A percentile compares a stretch with the other conserved stretches of the same genome.
Evolutionary conservation across 345 rosid genomes (phyloP).

Genomic region (Schrenkiella parvula): DNA sequence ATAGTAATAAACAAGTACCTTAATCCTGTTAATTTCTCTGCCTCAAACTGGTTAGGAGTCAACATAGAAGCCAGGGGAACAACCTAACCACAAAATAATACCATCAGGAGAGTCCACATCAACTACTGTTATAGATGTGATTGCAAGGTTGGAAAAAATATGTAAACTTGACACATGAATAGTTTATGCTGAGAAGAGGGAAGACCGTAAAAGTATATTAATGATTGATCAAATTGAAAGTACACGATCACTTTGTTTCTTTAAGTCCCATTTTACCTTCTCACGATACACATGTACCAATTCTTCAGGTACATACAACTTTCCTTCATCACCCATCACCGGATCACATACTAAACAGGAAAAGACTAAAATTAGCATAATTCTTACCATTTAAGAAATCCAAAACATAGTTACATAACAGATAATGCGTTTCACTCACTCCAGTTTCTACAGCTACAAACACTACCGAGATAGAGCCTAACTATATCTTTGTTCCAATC

Average conservation of each 20-base stretch:
- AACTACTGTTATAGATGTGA: neutral
- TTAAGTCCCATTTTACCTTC: slow-evolving; percentile 47
- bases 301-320: slow-evolving; percentile 90
- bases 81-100: slow-evolving; percentile 49
- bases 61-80: slow-evolving; percentile 98
- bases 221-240: neutral
- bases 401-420: neutral
- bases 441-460: neutral
- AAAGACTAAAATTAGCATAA: slow-evolving; percentile 13
- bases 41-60: slow-evolving; percentile 99
- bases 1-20: slow-evolving; percentile 44
- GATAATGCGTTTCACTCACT: neutral
- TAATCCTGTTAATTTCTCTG: slow-evolving; percentile 77
- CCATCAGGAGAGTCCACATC: neutral
- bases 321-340: slow-evolving; percentile 98
- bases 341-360: slow-evolving; percentile 89
- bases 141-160: neutral
- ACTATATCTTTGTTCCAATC: neutral
- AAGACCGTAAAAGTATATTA: neutral
- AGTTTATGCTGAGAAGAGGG: neutral
- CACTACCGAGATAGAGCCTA: neutral
- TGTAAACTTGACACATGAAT: neutral
- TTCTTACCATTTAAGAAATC: neutral
- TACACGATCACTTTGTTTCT: neutral
- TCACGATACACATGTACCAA: slow-evolving; percentile 80